phyloP scores from a whole-genome alignment of 75 land plant genomes.

The Azolla pinnata region DNA sequence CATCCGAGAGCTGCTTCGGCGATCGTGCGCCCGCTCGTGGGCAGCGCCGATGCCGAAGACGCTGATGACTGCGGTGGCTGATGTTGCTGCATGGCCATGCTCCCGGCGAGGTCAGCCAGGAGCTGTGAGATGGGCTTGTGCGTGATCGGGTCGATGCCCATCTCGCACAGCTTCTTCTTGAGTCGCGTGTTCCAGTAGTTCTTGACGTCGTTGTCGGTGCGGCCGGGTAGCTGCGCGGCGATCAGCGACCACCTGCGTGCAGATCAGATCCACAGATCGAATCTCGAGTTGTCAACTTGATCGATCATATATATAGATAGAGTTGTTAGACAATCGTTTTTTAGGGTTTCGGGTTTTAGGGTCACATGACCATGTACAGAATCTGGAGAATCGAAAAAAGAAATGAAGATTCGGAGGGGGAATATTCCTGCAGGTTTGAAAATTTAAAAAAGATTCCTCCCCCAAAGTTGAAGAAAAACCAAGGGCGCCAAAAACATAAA shows the following conservation, averaged over 20 bases:
- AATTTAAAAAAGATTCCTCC: no score
- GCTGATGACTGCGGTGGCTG: background rate
- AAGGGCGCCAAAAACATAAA: no score
- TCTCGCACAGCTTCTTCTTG: constrained; percentile 43
- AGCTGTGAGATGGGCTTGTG: constrained; percentile 40
- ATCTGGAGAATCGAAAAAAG: no score
- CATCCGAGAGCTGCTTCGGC: constrained; percentile 35
- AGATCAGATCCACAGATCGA: no score
- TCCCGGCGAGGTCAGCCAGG: constrained; percentile 33
- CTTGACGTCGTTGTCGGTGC: constrained; percentile 38
- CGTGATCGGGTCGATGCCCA: constrained; percentile 39
- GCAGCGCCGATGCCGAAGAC: background rate
- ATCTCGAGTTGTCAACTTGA: no score
- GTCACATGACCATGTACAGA: no score
- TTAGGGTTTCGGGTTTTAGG: no score
- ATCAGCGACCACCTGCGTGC: constrained; percentile 35
- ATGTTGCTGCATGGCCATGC: constrained; percentile 13
- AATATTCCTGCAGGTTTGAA: no score
- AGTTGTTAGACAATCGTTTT: no score
- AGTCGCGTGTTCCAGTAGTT: constrained; percentile 42
- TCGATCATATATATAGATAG: no score
- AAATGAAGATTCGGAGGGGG: no score
- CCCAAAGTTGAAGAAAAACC: no score
- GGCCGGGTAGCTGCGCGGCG: constrained; percentile 38
- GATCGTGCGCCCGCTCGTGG: constrained; percentile 14